A percentile compares a stretch with the other conserved stretches of the same genome.
Conservation (phyloP, 495 filamentous ascomycete species). For the Echria macrotheca region DNA sequence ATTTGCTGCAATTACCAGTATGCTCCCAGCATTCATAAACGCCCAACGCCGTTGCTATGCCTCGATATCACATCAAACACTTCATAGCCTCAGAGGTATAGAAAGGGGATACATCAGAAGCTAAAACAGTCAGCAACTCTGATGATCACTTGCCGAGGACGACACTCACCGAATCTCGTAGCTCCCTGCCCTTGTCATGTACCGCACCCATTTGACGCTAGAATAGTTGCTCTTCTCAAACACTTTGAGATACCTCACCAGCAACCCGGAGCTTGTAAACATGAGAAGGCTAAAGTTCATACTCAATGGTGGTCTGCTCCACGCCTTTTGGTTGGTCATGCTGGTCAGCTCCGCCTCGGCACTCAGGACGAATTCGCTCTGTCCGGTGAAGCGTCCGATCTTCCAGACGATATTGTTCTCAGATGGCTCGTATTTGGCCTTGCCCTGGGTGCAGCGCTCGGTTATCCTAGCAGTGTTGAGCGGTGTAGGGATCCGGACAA, state of each 20-base stretch:
- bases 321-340: conserved; percentile 98
- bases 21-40: no score
- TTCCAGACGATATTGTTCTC: conserved; percentile 99
- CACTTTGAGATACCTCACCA: conserved; percentile 96
- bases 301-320: conserved; percentile 88
- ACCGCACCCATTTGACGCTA: conserved; percentile 98
- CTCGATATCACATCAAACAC: no score
- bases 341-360: conserved; percentile 89
- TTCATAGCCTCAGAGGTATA: no score
- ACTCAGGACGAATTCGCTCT: conserved; percentile 88
- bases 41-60: no score
- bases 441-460: conserved; percentile 90
- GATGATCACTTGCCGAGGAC: no score
- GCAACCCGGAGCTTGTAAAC: conserved; percentile 90
- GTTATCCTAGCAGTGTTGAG: conserved; percentile 93
- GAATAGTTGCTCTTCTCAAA: conserved; percentile 99
- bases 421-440: conserved; percentile 96
- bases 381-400: conserved; percentile 92
- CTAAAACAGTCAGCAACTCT: no score
- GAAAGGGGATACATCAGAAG: no score
- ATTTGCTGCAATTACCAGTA: no score
- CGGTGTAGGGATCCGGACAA: conserved; percentile 90
- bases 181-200: conserved; percentile 92
- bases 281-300: conserved; percentile 90
- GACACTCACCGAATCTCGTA: conserved; percentile 65